Conservation (phyloP, 2,329 filamentous ascomycete genomes). For the Alternaria sp. region DNA sequence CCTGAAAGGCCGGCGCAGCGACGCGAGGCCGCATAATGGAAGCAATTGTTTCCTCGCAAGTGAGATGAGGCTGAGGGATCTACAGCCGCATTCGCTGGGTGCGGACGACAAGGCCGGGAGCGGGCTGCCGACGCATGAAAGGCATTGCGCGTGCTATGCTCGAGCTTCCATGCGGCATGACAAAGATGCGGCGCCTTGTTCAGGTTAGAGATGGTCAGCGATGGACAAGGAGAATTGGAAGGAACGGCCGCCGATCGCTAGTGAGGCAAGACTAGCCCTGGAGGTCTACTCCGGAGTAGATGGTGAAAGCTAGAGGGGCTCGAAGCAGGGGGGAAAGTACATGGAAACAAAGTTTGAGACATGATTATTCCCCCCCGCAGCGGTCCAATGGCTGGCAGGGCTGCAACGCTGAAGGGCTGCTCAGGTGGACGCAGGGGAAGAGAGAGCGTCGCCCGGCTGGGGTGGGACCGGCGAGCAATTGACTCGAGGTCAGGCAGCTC, state of each 20-base stretch:
- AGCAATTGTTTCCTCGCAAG: neutral
- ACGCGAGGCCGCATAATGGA: neutral
- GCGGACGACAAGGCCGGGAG: neutral
- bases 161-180: conserved; percentile 4
- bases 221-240: conserved; percentile 4
- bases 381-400: neutral
- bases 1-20: conserved; percentile 12
- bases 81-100: neutral
- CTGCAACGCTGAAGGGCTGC: neutral
- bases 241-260: conserved; percentile 2
- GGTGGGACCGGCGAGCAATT: conserved; percentile 1
- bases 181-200: neutral
- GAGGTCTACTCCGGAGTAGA: neutral
- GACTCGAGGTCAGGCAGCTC: neutral
- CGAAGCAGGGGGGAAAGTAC: neutral
- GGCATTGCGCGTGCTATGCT: conserved; percentile 7
- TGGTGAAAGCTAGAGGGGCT: neutral
- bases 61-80: conserved; percentile 10
- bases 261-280: conserved; percentile 1
- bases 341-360: conserved; percentile 1
- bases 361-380: neutral
- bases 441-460: neutral
- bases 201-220: conserved; percentile 1
- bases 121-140: conserved; percentile 4
- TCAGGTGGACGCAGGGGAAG: neutral